These are phyloP conservation scores for Tubosaeta brunneosetosa DNA, from an alignment of 768 basidiomycete species.

Conservation along the genomic window DNA sequence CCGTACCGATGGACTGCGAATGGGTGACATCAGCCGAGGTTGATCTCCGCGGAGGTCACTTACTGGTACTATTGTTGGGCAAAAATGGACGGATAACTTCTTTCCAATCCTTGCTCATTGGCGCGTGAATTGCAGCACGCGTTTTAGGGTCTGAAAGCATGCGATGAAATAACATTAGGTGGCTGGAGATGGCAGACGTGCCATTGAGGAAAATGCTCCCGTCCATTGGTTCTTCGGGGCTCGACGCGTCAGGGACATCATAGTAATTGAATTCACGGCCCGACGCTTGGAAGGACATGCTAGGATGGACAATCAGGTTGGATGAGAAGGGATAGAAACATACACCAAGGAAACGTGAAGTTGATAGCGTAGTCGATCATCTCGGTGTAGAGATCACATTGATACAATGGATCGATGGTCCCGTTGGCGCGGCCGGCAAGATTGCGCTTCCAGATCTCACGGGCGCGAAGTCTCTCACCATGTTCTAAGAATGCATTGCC, in stretches of 20 bases:
- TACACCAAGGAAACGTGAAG: constrained; percentile 60
- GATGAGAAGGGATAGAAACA: constrained; percentile 9
- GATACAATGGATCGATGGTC: constrained; percentile 56
- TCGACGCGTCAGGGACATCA: constrained; percentile 14
- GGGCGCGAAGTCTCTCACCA: constrained; percentile 17
- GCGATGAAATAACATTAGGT: constrained; percentile 39
- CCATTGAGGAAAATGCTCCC: constrained; percentile 56
- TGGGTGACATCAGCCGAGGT: background rate
- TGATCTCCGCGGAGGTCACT: constrained; percentile 1
- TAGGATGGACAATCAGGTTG: background rate
- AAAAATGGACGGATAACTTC: constrained; percentile 22
- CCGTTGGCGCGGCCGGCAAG: constrained; percentile 48
- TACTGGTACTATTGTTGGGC: constrained; percentile 1
- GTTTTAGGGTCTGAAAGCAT: constrained; percentile 41
- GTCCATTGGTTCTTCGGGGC: constrained; percentile 46
- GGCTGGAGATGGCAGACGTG: constrained; percentile 39
- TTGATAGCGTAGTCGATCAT: constrained; percentile 68
- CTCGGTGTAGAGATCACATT: constrained; percentile 56
- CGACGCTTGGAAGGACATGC: background rate
- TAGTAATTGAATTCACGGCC: constrained; percentile 1
- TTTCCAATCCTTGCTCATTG: constrained; percentile 52
- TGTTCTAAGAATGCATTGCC: constrained; percentile 18
- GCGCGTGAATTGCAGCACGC: constrained; percentile 61
- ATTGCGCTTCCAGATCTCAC: constrained; percentile 40
- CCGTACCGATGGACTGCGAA: constrained; percentile 6